Percentiles rank a stretch among this genome's conserved stretches.
Conservation (phyloP, 371 early-diverging fungal genomes). For the Mycotypha africana region DNA sequence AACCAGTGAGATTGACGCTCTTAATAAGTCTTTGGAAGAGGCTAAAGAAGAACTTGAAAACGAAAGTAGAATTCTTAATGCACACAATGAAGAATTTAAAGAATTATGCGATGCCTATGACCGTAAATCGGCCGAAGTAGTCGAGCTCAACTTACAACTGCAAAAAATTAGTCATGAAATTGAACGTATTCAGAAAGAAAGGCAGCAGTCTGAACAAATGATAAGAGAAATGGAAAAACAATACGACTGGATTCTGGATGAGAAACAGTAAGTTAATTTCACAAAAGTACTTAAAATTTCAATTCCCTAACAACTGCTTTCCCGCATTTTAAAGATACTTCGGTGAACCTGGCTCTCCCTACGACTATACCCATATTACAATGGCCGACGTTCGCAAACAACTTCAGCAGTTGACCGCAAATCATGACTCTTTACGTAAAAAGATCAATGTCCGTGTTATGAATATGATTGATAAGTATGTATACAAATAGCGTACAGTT, state of each 20-base stretch:
- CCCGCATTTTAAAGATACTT: too few species aligned
- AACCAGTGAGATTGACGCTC: slow-evolving; percentile 16
- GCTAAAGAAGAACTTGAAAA: slow-evolving; percentile 13
- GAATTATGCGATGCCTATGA: slow-evolving; percentile 63
- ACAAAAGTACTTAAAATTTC: too few species aligned
- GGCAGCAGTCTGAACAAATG: slow-evolving; percentile 44
- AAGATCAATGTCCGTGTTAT: slow-evolving; percentile 92
- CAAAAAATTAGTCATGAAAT: slow-evolving; percentile 73
- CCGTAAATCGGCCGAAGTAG: slow-evolving; percentile 52
- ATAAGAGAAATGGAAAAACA: slow-evolving; percentile 53
- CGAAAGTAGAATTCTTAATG: slow-evolving; percentile 22
- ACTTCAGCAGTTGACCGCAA: slow-evolving; percentile 64
- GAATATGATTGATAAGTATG: slow-evolving; percentile 87
- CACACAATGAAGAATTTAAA: slow-evolving; percentile 38
- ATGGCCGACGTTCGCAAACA: slow-evolving; percentile 66
- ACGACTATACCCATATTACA: slow-evolving; percentile 74
- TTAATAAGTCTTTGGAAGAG: slow-evolving; percentile 3
- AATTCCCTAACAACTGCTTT: too few species aligned
- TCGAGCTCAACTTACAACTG: slow-evolving; percentile 59
- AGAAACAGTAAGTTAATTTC: slow-evolving; percentile 69
- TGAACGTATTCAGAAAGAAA: slow-evolving; percentile 64
- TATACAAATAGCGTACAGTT: too few species aligned
- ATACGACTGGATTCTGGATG: slow-evolving; percentile 86
- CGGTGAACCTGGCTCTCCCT: slow-evolving; percentile 74
- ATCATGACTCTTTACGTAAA: slow-evolving; percentile 75